Base-by-base conservation (phyloP, 192 early-diverging fungal genomes). In the Coemansia guatemalensis region DNA sequence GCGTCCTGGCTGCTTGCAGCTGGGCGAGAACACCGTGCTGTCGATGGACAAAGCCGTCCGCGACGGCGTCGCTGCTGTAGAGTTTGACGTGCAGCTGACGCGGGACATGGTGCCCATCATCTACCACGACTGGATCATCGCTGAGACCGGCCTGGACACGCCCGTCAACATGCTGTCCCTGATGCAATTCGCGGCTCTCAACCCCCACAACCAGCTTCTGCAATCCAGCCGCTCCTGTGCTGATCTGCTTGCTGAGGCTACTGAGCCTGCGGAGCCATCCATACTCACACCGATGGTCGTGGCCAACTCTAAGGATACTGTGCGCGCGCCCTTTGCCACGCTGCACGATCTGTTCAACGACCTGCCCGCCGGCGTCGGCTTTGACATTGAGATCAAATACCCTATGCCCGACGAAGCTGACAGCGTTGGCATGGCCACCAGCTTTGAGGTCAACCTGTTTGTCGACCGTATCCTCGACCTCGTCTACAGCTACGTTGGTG, bases 331-430 rank as follows among this genome's bases (percentile, higher is more conserved):
- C 12, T 94, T 94, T 70, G 85, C 91, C 1, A 96, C 94, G 17
- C 84, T 98, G 24, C 81, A 83, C 55, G 89, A 93, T 44, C 87
- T 90, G 7, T 90, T 92, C 55, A 71, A 90, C 84, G 82, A 71
- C 24, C 86, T 96, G 21, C 94, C 95, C 0, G 67, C 74, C 5
- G 66, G 74, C 8, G 85, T 91, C 29, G 95, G 93, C 5, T 98
- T 96, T 67, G 95, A 96, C 64, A 91, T 98, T 56, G 96, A 98
- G 70, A 86, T 98, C 75, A 98, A 98, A 77, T 98, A 96, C 60
- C 96, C 96, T 5, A 91, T 92, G 86, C 77, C 91, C 6, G 88
- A 95, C 58, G 96, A 98, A 67, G 92, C 93, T 39, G 90, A 94
- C 73, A 79, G 81, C 29, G 88, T 87, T 24, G 83, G 85, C 29